phyloP scores from a whole-genome alignment of 345 rosid genomes.

The Populus simonii region DNA sequence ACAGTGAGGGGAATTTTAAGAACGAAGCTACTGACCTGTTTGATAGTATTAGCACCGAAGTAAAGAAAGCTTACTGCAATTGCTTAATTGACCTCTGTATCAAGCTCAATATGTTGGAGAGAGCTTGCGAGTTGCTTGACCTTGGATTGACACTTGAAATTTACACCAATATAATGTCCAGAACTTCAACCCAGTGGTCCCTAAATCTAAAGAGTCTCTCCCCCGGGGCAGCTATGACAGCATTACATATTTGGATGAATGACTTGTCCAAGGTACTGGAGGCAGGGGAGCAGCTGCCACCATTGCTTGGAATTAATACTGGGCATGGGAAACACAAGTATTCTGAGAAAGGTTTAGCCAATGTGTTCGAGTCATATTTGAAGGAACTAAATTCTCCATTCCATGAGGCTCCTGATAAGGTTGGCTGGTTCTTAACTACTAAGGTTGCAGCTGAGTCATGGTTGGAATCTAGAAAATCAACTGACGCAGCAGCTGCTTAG shows the following conservation, averaged over 20 bases:
- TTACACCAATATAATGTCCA: constrained; percentile 59
- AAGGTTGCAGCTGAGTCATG: constrained; percentile 76
- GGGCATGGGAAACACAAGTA: constrained; percentile 94
- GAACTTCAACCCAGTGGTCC: constrained; percentile 85
- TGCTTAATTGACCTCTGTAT: constrained; percentile 88
- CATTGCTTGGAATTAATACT: constrained; percentile 85
- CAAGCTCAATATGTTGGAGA: constrained; percentile 61
- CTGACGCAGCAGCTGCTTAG: constrained; percentile 43
- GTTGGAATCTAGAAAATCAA: constrained; percentile 58
- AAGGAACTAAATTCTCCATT: constrained; percentile 85
- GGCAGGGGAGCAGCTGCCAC: constrained; percentile 79
- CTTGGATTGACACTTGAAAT: constrained; percentile 61
- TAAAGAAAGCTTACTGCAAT: constrained; percentile 78
- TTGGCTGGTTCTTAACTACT: constrained; percentile 92
- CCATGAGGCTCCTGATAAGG: constrained; percentile 79
- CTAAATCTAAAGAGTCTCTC: constrained; percentile 79
- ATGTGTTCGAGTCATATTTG: constrained; percentile 55
- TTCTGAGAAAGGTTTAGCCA: constrained; percentile 71
- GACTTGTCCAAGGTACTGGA: constrained; percentile 61
- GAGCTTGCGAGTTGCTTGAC: constrained; percentile 75
- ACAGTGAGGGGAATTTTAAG: constrained; percentile 29
- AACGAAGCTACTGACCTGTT: constrained; percentile 57
- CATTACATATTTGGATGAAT: constrained; percentile 81
- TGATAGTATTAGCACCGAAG: constrained; percentile 49
- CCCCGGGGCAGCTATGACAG: constrained; percentile 84